Evolutionary conservation across 805 yeast genomes (phyloP).

Genomic region (Yarrowia sp.): DNA sequence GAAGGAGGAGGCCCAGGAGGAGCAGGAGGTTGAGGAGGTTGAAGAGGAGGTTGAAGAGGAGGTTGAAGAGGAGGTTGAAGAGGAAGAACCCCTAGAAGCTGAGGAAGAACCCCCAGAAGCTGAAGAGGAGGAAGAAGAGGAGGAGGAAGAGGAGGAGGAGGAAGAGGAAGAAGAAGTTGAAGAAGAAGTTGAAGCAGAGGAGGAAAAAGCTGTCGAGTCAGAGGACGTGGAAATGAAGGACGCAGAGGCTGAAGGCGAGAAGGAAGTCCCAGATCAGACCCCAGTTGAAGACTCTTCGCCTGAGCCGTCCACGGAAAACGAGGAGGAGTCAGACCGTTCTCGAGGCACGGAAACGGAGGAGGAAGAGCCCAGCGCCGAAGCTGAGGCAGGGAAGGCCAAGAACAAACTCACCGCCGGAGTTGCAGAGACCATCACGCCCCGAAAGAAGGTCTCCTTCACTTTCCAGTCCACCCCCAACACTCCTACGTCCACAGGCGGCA

Average conservation of each 20-base stretch:
- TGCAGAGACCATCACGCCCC: not conserved
- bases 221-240: no score
- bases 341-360: constrained; percentile 1
- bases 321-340: constrained; percentile 3
- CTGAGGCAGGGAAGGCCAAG: not conserved
- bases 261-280: no score
- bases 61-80: not conserved
- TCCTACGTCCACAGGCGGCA: constrained; percentile 14
- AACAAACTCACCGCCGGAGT: not conserved
- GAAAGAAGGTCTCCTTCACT: constrained; percentile 10
- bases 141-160: not conserved
- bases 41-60: not conserved
- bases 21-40: not conserved
- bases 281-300: not conserved
- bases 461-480: constrained; percentile 2
- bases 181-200: not conserved
- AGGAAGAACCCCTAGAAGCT: not conserved
- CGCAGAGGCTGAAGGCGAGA: not conserved
- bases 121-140: not conserved
- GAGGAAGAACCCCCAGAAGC: not conserved
- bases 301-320: not conserved
- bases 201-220: not conserved
- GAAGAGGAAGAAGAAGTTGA: not conserved
- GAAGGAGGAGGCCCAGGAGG: no score
- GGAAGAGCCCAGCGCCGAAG: not conserved